Percentiles rank a stretch among this genome's conserved stretches.
Evolutionary conservation across 176 grass and related monocot genomes (phyloP).

Genomic region (Cenchrus purpureus): DNA sequence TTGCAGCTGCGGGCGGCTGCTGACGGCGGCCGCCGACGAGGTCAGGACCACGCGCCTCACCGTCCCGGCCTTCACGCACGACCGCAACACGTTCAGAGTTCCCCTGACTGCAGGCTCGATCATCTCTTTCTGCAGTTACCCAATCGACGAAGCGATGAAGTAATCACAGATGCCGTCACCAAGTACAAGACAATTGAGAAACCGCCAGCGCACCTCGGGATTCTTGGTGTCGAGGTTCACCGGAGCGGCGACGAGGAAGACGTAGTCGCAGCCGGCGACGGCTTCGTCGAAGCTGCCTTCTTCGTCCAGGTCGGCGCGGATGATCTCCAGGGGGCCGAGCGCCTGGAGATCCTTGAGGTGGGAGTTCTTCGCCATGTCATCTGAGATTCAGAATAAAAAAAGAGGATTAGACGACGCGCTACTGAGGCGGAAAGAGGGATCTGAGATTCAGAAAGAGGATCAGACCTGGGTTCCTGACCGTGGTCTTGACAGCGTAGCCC

Average conservation of each 20-base stretch:
- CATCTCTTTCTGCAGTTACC: constrained; percentile 56
- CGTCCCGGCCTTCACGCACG: constrained; percentile 58
- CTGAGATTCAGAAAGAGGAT: neutral
- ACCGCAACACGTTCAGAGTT: constrained; percentile 64
- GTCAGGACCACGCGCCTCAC: constrained; percentile 67
- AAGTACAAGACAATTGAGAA: neutral
- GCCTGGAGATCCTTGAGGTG: no score
- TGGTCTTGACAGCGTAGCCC: constrained; percentile 65
- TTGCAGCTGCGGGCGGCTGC: constrained; percentile 33
- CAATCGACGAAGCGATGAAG: no score
- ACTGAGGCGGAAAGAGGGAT: neutral
- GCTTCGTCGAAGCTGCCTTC: no score
- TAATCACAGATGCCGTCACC: no score
- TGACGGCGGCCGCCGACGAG: constrained; percentile 51
- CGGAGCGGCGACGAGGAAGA: no score
- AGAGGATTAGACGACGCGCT: no score
- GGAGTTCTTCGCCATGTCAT: neutral
- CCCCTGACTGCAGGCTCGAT: constrained; percentile 50
- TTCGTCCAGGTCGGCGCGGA: no score
- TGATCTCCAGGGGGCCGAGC: no score
- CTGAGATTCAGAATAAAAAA: neutral
- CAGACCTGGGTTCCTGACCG: constrained; percentile 67
- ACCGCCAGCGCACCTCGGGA: constrained; percentile 46
- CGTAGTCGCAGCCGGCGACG: no score
- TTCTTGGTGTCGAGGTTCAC: constrained; percentile 1